phyloP scores from a whole-genome alignment of 2,329 filamentous ascomycete genomes.

The Colletotrichum lupini region DNA sequence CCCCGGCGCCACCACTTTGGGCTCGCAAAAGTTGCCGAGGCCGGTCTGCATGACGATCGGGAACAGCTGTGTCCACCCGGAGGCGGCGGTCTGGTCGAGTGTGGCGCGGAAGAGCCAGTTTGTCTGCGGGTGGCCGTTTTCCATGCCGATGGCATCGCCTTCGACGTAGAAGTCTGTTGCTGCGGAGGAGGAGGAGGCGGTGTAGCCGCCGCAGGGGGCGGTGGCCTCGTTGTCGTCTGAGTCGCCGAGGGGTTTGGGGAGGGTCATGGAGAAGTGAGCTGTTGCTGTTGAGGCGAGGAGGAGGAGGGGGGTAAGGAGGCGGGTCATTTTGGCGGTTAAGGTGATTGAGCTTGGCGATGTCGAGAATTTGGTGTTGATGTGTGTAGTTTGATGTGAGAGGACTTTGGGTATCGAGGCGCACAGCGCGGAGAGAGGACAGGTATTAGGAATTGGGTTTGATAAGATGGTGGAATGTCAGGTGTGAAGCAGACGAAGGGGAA shows the following conservation, averaged over 20 bases:
- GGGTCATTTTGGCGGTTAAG: constrained; percentile 30
- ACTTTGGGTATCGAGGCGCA: not conserved
- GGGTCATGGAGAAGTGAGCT: constrained; percentile 66
- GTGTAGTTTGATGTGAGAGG: not conserved
- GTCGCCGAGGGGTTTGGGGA: constrained; percentile 58
- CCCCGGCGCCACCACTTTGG: constrained; percentile 58
- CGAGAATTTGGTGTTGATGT: not conserved
- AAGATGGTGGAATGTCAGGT: not conserved
- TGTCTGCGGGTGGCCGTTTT: constrained; percentile 61
- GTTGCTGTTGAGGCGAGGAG: constrained; percentile 51
- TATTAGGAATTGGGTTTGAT: not conserved
- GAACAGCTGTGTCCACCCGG: constrained; percentile 66
- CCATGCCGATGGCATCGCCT: constrained; percentile 62
- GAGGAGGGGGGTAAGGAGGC: constrained; percentile 46
- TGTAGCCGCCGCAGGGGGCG: constrained; percentile 66
- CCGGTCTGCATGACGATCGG: constrained; percentile 66
- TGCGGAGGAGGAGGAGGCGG: constrained; percentile 52
- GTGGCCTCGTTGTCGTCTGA: constrained; percentile 56
- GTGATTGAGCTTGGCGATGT: not conserved
- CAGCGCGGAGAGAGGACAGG: not conserved
- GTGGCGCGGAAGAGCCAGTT: constrained; percentile 70
- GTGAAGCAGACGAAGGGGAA: not conserved
- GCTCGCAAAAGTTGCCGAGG: constrained; percentile 64
- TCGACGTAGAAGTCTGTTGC: constrained; percentile 66
- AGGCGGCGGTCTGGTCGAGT: constrained; percentile 56